A percentile compares a stretch with the other conserved stretches of the same genome.
phyloP scores from a whole-genome alignment of 129 eudicot genomes.

The Kitagawia praeruptora region DNA sequence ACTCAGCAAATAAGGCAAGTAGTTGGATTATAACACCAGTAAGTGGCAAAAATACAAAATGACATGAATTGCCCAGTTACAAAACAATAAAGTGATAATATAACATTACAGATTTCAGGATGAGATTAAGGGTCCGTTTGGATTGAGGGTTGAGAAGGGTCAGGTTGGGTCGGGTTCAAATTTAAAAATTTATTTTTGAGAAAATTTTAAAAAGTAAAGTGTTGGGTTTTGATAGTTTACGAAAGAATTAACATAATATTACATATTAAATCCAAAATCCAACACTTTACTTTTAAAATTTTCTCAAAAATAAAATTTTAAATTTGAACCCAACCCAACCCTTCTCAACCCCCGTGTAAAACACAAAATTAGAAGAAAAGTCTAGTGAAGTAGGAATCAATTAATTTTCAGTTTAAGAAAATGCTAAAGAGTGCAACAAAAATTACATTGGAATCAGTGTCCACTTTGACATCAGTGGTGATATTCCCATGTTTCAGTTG shows the following conservation, averaged over 20 bases:
- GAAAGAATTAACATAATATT: no score
- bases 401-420: background rate
- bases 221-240: no score
- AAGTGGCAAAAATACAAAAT: background rate
- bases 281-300: no score
- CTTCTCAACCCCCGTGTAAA: no score
- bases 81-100: background rate
- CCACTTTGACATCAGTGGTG: slow-evolving; percentile 58
- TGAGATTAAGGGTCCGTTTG: no score
- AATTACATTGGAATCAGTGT: slow-evolving; percentile 48
- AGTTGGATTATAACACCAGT: background rate
- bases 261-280: no score
- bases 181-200: no score
- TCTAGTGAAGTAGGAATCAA: background rate
- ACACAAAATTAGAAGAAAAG: background rate
- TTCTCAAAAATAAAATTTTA: no score
- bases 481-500: slow-evolving; percentile 49
- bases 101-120: background rate
- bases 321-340: no score
- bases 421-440: background rate
- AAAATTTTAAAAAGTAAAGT: no score
- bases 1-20: background rate
- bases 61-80: background rate
- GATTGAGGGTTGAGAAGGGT: no score
- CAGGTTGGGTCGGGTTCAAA: no score